Conservation (phyloP, 257 asterid genomes). For the Solanum dulcamara region DNA sequence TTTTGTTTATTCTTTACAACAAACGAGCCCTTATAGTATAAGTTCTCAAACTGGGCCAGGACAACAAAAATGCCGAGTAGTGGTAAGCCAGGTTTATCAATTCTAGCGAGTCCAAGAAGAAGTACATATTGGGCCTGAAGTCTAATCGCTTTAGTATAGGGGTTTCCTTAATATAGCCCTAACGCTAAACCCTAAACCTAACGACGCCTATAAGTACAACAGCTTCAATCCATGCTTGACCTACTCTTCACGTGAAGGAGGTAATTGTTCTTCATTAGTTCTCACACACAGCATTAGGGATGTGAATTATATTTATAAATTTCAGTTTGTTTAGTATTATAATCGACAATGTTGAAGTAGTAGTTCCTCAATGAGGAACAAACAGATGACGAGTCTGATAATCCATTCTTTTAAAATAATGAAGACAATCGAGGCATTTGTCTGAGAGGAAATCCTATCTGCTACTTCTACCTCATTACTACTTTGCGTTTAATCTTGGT, state of each 20-base stretch:
- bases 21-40: too few relatives aligned
- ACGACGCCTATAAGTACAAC: neutral
- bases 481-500: neutral
- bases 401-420: conserved; percentile 54
- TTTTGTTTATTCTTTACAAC: too few relatives aligned
- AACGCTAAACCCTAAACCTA: neutral
- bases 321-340: too few relatives aligned
- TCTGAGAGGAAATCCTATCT: conserved; percentile 46
- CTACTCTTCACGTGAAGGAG: neutral
- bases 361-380: conserved; percentile 61
- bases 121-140: neutral
- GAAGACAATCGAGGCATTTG: conserved; percentile 91
- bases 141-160: neutral
- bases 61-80: neutral
- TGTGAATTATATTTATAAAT: neutral
- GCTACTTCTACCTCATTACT: neutral
- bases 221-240: neutral
- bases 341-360: neutral
- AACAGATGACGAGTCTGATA: conserved; percentile 87
- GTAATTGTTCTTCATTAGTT: neutral
- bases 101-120: neutral
- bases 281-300: neutral
- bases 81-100: neutral
- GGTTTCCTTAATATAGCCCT: neutral
- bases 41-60: neutral